Evolutionary conservation across 73 alveolate species (phyloP).

Genomic region (Paramecium caudatum): DNA sequence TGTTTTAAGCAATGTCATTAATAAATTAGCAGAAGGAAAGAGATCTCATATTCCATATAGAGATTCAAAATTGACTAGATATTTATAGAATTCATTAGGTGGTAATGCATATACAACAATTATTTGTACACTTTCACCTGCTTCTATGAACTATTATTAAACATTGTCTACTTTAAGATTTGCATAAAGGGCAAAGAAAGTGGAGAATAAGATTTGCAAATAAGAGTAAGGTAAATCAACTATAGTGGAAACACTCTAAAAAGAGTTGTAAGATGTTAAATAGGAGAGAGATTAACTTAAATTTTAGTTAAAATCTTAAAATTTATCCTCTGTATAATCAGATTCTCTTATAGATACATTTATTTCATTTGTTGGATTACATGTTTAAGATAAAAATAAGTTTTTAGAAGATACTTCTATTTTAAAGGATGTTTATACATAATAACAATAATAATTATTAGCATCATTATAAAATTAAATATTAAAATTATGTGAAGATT

Average conservation of each 20-base stretch:
- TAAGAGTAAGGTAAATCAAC: conserved; percentile 60
- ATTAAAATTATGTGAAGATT: background rate
- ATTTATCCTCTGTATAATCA: background rate
- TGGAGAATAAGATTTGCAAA: conserved; percentile 78
- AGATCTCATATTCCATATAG: conserved; percentile 89
- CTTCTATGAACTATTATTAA: conserved; percentile 93
- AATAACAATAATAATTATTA: conserved; percentile 19
- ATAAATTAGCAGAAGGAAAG: conserved; percentile 87
- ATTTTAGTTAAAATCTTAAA: background rate
- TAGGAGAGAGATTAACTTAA: conserved; percentile 33
- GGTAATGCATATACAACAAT: conserved; percentile 96
- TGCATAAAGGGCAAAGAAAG: conserved; percentile 90
- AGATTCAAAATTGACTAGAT: conserved; percentile 92
- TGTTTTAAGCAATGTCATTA: conserved; percentile 93
- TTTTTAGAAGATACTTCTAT: conserved; percentile 21
- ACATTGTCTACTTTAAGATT: conserved; percentile 93
- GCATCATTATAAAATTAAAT: conserved; percentile 11
- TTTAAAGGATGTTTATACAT: background rate
- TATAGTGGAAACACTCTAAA: background rate
- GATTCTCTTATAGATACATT: conserved; percentile 6
- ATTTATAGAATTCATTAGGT: conserved; percentile 92
- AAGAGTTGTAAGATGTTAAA: conserved; percentile 29
- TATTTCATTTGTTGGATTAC: background rate
- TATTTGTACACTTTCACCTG: conserved; percentile 96
- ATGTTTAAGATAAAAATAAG: conserved; percentile 37